Base-by-base conservation (phyloP, 345 rosid genomes). In the Fremontodendron californicum region DNA sequence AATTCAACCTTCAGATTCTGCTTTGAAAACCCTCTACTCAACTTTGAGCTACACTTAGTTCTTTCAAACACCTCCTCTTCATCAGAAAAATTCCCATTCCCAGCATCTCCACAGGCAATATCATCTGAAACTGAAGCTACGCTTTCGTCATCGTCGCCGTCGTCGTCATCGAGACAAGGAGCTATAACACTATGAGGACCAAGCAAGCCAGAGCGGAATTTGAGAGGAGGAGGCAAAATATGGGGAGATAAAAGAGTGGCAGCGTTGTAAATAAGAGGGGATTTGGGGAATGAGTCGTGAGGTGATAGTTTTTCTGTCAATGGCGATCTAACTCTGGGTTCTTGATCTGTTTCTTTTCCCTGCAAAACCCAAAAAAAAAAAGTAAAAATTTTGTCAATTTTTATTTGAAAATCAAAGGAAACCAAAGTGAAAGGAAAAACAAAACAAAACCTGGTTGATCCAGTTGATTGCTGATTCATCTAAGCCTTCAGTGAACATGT, bases 1-100 rank as follows among this genome's bases (percentile, higher is more conserved):
- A 96, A 86, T 64, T 89, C 90, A 76, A 96, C 85, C 80, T 81
- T 88, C 86, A 95, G 86, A 85, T 88, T 85, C 83, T 91, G 88
- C 66, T 83, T 81, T 54, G 83, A 78, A 52, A 84, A 58, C 35
- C 97, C 98, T 84, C 90, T 89, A 48, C 83, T 91, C 86, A 90
- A 70, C 76, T 79, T 87, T 42, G 80, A 79, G 66, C 58, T 73
- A 10, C 81, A 61, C 65, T 71, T 82, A 52, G 69, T 82, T 58
- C 55, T 62, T 2, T 57, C 85, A 74, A 78, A 85, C 60, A 85
- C 67, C 78, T 81, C 85, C 6, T 85, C 86, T 65, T 76, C 81
- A 6, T 89, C 92, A 39, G 90, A 87, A 78, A 80, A 85, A 37
- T 63, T 74, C 1, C 77, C 61, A 33, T 51, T 71, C 62, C 46